Evolutionary conservation across 768 basidiomycete species (phyloP).

Genomic region (Leccinum longicurvipes): DNA sequence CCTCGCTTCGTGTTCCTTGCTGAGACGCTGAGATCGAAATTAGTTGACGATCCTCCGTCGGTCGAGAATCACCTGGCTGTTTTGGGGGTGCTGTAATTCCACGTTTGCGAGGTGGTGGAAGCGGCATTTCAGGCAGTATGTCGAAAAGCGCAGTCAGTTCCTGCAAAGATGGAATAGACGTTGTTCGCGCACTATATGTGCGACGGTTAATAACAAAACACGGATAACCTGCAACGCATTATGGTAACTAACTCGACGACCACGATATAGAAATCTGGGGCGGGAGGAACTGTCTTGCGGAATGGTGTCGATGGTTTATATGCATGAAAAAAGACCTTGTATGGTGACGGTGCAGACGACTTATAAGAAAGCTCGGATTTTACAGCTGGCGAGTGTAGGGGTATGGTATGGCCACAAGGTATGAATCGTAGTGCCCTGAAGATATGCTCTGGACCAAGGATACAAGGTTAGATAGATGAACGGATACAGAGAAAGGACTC

Average conservation of each 20-base stretch:
- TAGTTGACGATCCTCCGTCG: background rate
- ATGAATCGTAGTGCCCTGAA: conserved; percentile 72
- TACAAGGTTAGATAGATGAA: background rate
- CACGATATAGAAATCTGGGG: conserved; percentile 83
- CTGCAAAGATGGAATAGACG: conserved; percentile 74
- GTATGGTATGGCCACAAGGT: conserved; percentile 56
- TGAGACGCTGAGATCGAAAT: conserved; percentile 2
- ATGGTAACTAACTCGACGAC: conserved; percentile 69
- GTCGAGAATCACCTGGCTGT: background rate
- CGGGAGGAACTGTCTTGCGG: conserved; percentile 70
- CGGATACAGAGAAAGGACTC: conserved; percentile 15
- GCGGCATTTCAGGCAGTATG: conserved; percentile 57
- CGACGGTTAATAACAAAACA: conserved; percentile 2
- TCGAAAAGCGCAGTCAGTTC: conserved; percentile 76
- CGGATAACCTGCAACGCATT: background rate
- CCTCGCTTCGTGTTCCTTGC: background rate
- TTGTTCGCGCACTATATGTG: conserved; percentile 67
- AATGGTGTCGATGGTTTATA: conserved; percentile 90
- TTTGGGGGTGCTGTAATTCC: conserved; percentile 1
- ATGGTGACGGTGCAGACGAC: conserved; percentile 30
- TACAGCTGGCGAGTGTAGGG: conserved; percentile 31
- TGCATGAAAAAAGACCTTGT: conserved; percentile 82
- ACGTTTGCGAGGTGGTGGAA: conserved; percentile 54
- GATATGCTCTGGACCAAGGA: conserved; percentile 49
- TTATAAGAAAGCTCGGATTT: background rate